phyloP scores from a whole-genome alignment of 495 filamentous ascomycete species.

The Niebla homalea region DNA sequence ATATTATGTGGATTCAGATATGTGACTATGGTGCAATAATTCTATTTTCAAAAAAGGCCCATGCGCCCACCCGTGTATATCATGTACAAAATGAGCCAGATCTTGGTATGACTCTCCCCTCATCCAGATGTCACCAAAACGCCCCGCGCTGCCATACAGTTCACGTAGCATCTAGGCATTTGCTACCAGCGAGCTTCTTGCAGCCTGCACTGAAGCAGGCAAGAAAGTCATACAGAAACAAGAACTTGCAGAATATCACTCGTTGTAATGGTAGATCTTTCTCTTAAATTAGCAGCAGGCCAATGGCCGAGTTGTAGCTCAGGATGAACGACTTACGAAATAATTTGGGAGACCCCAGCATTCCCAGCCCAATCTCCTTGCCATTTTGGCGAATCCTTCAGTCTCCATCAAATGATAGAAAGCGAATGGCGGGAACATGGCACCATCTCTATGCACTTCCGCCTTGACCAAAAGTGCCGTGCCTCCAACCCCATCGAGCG shows the following conservation, averaged over 20 bases:
- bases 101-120: no score
- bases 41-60: no score
- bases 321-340: constrained; percentile 48
- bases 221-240: background rate
- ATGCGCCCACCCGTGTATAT: no score
- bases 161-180: no score
- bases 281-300: constrained; percentile 8
- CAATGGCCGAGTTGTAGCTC: constrained; percentile 1
- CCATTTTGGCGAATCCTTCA: constrained; percentile 98
- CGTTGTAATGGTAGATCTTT: constrained; percentile 84
- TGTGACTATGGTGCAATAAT: no score
- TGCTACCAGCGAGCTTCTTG: background rate
- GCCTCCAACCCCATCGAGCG: constrained; percentile 85
- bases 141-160: no score
- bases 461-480: constrained; percentile 92
- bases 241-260: constrained; percentile 43
- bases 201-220: background rate
- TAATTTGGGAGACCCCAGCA: constrained; percentile 87
- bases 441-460: constrained; percentile 91
- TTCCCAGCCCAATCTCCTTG: constrained; percentile 69
- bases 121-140: no score
- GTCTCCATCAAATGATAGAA: constrained; percentile 98
- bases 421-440: constrained; percentile 94
- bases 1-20: no score
- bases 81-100: no score